Percentiles rank a stretch among this genome's conserved stretches.
Evolutionary conservation across 306 rosid genomes (phyloP).

Genomic region (Pyrus betulifolia): DNA sequence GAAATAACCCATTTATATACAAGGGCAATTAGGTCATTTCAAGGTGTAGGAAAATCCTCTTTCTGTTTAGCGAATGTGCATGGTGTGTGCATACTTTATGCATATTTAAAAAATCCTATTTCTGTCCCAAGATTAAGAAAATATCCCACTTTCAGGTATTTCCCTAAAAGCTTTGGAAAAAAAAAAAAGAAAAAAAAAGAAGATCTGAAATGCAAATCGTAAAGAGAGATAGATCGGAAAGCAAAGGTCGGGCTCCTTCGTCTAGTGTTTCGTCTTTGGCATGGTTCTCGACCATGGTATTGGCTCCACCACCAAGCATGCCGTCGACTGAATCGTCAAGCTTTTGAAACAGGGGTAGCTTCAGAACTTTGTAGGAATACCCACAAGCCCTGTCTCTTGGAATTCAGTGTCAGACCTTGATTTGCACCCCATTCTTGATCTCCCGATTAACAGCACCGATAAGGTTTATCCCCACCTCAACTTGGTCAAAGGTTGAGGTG

Average conservation of each 20-base stretch:
- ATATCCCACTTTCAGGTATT: too few relatives aligned
- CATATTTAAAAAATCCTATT: too few relatives aligned
- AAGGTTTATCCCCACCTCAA: constrained; percentile 70
- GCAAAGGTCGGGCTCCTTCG: neutral
- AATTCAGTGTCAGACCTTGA: constrained; percentile 69
- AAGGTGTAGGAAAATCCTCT: too few relatives aligned
- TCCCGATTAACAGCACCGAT: constrained; percentile 76
- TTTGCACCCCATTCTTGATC: constrained; percentile 52
- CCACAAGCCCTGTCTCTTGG: constrained; percentile 65
- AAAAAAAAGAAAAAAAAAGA: too few relatives aligned
- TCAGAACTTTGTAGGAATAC: constrained; percentile 54
- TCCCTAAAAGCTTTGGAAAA: too few relatives aligned
- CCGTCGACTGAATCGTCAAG: constrained; percentile 64
- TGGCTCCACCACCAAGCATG: constrained; percentile 76
- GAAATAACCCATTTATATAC: too few relatives aligned
- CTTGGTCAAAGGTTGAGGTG: constrained; percentile 77
- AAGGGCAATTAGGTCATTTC: too few relatives aligned
- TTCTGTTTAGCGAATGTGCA: too few relatives aligned
- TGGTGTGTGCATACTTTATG: too few relatives aligned
- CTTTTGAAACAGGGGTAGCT: constrained; percentile 61
- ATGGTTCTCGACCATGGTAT: constrained; percentile 80
- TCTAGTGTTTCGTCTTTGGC: constrained; percentile 65
- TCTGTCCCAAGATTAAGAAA: too few relatives aligned
- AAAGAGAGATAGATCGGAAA: too few relatives aligned
- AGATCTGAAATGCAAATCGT: too few relatives aligned